Evolutionary conservation across 345 rosid genomes (phyloP), one percentile per base, ranked within the genome.

Genomic region (Physaria fendleri): DNA sequence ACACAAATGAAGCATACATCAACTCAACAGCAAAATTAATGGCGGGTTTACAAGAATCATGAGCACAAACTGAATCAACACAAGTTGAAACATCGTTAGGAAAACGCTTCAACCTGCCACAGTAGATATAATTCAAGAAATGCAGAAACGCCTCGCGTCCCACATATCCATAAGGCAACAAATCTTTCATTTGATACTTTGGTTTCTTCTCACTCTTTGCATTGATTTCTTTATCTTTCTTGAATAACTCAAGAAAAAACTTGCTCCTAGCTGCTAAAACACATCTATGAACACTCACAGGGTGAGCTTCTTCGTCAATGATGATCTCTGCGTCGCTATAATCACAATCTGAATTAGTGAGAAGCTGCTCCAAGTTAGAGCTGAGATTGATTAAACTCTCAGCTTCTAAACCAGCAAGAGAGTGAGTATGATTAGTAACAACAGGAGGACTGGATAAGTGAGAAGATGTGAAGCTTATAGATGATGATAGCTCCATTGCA

Each of bases 41-140:
- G 17, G 90, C 94, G 5, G 99, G 97, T 58, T 81, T 63, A 78
- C 99, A 93, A 6, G 91, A 79, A 72, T 88, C 90, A 72, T 93
- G 99, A 59, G 71, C 62, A 50, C 99, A 93, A 11, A 48, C 65
- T 22, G 74, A 22, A 69, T 83, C 87, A 47, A 83, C 94, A 58
- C 99, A 93, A 18, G 86, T 81, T 1, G 97, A 89, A 37, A 85
- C 95, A 68, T 81, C 94, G 33, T 46, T 6, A 2, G 99, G 95
- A 47, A 76, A 82, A 62, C 86, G 69, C 75, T 80, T 93, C 28
- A 89, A 72, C 73, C 74, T 85, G 17, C 97, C 99, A 10, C 97
- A 83, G 37, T 89, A 93, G 45, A 83, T 38, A 65, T 89, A 89
- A 41, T 72, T 74, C 84, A 93, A 76, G 71, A 89, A 74, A 71